Base-by-base conservation (phyloP, 768 basidiomycete genomes). In the Tricholoma furcatifolium region DNA sequence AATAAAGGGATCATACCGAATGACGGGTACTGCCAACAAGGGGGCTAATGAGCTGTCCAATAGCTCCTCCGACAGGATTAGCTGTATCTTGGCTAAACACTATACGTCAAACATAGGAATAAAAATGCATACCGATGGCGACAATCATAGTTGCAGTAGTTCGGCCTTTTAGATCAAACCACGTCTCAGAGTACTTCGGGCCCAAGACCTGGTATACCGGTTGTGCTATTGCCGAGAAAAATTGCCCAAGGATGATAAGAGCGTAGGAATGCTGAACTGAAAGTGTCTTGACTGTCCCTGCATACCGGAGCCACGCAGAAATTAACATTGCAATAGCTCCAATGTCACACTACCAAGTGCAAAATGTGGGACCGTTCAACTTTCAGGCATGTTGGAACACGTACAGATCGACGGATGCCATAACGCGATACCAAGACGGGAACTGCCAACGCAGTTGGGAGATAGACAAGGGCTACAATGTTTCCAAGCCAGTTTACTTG, bases 401-500 rank as follows among this genome's bases (percentile, higher is more conserved):
- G 42, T 58, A 89, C 91, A 60, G 82, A 82, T 59, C 76, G 69
- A 35, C 80, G 75, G 35, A 91, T 67, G 3, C 89, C 88, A 56
- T 79, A 84, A 55, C 76, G 75, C 15, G 75, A 70, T 54, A 81
- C 78, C 27, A 88, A 58, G 10, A 75, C 61, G 0, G 91, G 91
- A 12, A 87, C 69, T 15, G 80, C 58, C 31, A 88, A 59, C 1
- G 88, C 82, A 7, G 74, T 71, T 1, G 86, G 85, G 14, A 93
- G 72, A 57, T 82, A 91, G 1, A 84, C 65, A 31, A 81, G 72
- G 2, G 80, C 74, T 17, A 85, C 71, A 47, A 87, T 74, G 60
- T 88, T 93, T 9, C 86, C 84, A 2, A 93, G 72, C 91, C 92
- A 93, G 59, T 89, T 92, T 12, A 90, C 84, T 65, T 87, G 69